Conservation (phyloP, 805 yeast genomes). For the Isabelozyma rhagii region DNA sequence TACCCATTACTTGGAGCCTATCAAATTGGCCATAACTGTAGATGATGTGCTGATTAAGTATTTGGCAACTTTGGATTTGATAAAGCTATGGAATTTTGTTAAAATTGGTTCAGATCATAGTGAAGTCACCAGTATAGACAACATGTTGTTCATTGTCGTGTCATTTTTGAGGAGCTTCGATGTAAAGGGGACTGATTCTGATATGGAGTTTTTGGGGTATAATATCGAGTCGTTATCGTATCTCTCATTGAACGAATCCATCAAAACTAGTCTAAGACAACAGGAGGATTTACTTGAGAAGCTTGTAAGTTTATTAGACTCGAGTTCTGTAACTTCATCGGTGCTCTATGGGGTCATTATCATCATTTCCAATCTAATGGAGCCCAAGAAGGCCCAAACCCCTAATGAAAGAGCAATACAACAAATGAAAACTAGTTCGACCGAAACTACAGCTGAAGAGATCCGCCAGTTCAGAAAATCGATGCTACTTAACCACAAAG, state of each 20-base stretch:
- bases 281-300: slow-evolving; percentile 26
- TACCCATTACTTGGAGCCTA: slow-evolving; percentile 38
- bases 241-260: slow-evolving; percentile 34
- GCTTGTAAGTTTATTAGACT: slow-evolving; percentile 9
- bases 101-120: slow-evolving; percentile 25
- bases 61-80: slow-evolving; percentile 43
- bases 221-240: slow-evolving; percentile 50
- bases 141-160: not conserved
- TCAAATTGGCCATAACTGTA: slow-evolving; percentile 32
- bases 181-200: too few relatives aligned
- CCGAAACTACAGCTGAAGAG: slow-evolving; percentile 17
- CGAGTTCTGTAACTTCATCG: slow-evolving; percentile 9
- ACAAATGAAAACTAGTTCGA: slow-evolving; percentile 27
- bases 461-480: slow-evolving; percentile 30
- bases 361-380: slow-evolving; percentile 38
- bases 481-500: slow-evolving; percentile 20
- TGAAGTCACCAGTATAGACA: not conserved
- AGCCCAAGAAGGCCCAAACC: slow-evolving; percentile 17
- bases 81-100: slow-evolving; percentile 56
- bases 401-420: slow-evolving; percentile 31
- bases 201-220: slow-evolving; percentile 7
- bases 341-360: slow-evolving; percentile 40
- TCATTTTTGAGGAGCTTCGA: not conserved
- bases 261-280: slow-evolving; percentile 31
- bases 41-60: slow-evolving; percentile 19